Evolutionary conservation across 2,329 filamentous ascomycete genomes (phyloP).

Genomic region (Trichoderma koningii): DNA sequence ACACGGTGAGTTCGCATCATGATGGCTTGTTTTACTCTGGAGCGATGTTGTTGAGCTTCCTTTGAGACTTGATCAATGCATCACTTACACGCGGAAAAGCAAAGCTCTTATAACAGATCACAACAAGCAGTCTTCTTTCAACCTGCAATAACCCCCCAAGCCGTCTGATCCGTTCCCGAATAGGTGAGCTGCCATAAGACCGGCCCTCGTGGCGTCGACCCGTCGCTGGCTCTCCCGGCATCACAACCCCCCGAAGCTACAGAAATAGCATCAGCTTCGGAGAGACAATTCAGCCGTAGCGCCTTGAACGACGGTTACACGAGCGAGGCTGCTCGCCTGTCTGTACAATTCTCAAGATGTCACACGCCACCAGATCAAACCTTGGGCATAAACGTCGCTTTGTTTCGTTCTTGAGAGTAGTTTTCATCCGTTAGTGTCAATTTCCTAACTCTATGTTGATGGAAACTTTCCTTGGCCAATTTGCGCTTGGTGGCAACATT

Average conservation of each 20-base stretch:
- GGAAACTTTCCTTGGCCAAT: background rate
- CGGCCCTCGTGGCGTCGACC: constrained; percentile 2
- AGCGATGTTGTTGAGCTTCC: background rate
- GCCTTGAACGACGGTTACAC: background rate
- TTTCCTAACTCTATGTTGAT: background rate
- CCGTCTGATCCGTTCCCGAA: background rate
- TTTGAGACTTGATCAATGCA: background rate
- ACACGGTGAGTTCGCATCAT: background rate
- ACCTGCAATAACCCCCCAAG: background rate
- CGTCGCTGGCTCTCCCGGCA: background rate
- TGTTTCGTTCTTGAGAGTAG: background rate
- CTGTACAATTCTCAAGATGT: background rate
- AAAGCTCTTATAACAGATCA: background rate
- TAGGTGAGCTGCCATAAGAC: background rate
- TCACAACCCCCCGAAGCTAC: constrained; percentile 8
- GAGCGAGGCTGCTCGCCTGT: background rate
- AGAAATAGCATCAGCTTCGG: constrained; percentile 14
- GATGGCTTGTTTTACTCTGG: background rate
- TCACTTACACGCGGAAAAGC: background rate
- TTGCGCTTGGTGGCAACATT: background rate
- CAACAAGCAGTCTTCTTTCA: background rate
- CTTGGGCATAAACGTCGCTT: background rate
- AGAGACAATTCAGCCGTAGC: constrained; percentile 21
- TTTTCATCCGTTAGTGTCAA: background rate
- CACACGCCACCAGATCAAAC: constrained; percentile 13